These are phyloP conservation scores for Suaeda aralocaspica DNA, from an alignment of 148 eudicot genomes.

Conservation along the genomic window DNA sequence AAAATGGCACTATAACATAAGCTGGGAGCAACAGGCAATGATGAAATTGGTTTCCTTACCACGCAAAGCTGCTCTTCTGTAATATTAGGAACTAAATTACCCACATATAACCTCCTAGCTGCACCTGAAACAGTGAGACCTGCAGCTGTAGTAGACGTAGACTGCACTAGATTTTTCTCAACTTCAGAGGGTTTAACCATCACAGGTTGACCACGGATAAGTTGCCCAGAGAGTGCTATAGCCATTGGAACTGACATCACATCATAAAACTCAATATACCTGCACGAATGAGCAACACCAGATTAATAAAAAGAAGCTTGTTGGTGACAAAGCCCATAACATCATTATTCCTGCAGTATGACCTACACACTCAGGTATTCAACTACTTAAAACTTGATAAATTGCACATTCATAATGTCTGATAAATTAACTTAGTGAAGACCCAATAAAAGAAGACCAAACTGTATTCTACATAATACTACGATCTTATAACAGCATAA, in stretches of 20 bases:
- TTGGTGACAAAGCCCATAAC: too few species aligned
- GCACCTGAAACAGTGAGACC: conserved; percentile 56
- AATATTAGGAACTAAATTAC: conserved; percentile 70
- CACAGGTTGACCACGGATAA: conserved; percentile 80
- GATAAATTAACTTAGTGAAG: not conserved
- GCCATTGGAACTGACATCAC: conserved; percentile 96
- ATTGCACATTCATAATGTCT: not conserved
- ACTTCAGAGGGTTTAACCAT: conserved; percentile 99
- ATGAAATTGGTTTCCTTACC: conserved; percentile 32
- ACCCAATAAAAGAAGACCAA: not conserved
- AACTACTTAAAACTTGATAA: too few species aligned
- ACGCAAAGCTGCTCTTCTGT: conserved; percentile 86
- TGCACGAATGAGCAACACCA: conserved; percentile 26
- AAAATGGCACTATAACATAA: not conserved
- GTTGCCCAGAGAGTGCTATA: conserved; percentile 89
- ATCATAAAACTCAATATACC: conserved; percentile 91
- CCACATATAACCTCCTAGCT: conserved; percentile 78
- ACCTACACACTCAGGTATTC: not conserved
- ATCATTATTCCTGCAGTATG: too few species aligned
- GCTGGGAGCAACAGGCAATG: not conserved
- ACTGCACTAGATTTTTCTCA: conserved; percentile 87
- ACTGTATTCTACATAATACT: not conserved
- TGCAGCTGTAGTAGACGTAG: conserved; percentile 50
- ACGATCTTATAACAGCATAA: not conserved
- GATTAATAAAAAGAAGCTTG: too few species aligned